Evolutionary conservation across 495 filamentous ascomycete species (phyloP), one percentile per base, ranked within the genome.

Genomic region (Penicillium ucsense): DNA sequence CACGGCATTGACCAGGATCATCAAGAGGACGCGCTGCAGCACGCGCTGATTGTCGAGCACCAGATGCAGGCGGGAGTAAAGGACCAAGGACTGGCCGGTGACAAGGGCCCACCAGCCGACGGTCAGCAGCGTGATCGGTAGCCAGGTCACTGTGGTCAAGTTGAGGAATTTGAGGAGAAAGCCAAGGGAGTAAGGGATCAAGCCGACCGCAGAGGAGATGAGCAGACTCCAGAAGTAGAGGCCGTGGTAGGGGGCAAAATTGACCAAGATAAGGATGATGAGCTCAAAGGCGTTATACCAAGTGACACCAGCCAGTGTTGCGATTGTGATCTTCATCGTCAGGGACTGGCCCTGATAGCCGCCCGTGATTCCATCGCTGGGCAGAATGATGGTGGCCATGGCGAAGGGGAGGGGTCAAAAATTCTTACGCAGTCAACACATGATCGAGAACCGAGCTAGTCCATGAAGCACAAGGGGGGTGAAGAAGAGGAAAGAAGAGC

Each of bases 61-160:
- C 37, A 85, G 64, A 54, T 84, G 78, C 4, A 86, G 71, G n/a
- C 82, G 75, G 3, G 81, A 85, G 63, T 80, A 86, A 12, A 86
- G 68, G 8, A 86, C 81, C 36, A 85, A 54, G 4, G 79, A 79
- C 58, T 84, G 81, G 11, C 80, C 81, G 0, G 79, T 82, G 4
- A 86, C 78, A 79, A 84, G 83, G 12, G 53, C 55, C 46, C 68
- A 77, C 82, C 81, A 86, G 11, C 82, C 81, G 12, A 79, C 46
- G 30, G 70, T 72, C 41, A 75, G 52, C 9, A 78, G 56, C 4
- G 68, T 67, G n/a, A 73, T 60, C 6, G 69, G 59, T 4, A 73
- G 48, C 62, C 70, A 65, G 43, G 54, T 52, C 11, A 50, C 61
- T 4, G 55, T 57, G n/a, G 59, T 69, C n/a, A 75, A 49, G 29